A percentile compares a stretch with the other conserved stretches of the same genome.
Conservation (phyloP, 495 filamentous ascomycete species). For the Xylaria cubensis region DNA sequence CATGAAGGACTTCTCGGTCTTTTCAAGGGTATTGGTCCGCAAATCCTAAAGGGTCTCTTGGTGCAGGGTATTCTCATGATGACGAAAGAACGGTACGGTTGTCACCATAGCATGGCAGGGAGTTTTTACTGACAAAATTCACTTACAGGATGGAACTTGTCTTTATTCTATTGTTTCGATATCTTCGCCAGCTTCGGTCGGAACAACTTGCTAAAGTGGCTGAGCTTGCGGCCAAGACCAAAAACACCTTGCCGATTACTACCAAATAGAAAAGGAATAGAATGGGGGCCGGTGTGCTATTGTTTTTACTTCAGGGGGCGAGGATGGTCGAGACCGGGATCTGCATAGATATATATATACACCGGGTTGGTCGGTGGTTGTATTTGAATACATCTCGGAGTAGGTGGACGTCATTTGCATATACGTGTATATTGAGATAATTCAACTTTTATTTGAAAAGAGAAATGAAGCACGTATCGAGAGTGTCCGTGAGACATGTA, state of each 20-base stretch:
- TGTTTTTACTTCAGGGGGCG: background rate
- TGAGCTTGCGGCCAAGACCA: constrained; percentile 61
- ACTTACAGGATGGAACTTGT: constrained; percentile 79
- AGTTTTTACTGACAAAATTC: constrained; percentile 33
- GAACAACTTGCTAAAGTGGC: constrained; percentile 75
- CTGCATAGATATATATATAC: background rate
- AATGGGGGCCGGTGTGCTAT: background rate
- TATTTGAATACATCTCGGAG: background rate
- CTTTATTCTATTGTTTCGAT: constrained; percentile 87
- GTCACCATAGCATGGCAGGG: background rate
- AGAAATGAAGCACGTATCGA: background rate
- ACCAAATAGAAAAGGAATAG: constrained; percentile 45
- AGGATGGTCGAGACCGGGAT: constrained; percentile 3
- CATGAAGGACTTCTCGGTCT: constrained; percentile 82
- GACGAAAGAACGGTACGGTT: constrained; percentile 91
- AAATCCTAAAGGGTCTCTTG: constrained; percentile 89
- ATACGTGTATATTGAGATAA: background rate
- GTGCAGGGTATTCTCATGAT: constrained; percentile 99
- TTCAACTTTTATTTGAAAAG: background rate
- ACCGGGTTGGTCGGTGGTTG: background rate
- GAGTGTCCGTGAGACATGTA: background rate
- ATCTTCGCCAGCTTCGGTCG: constrained; percentile 71
- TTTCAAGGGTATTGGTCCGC: constrained; percentile 96
- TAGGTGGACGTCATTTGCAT: background rate
- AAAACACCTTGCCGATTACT: constrained; percentile 52